Base-by-base conservation (phyloP, 2,329 filamentous ascomycete species). In the Xylariaceae sp. region DNA sequence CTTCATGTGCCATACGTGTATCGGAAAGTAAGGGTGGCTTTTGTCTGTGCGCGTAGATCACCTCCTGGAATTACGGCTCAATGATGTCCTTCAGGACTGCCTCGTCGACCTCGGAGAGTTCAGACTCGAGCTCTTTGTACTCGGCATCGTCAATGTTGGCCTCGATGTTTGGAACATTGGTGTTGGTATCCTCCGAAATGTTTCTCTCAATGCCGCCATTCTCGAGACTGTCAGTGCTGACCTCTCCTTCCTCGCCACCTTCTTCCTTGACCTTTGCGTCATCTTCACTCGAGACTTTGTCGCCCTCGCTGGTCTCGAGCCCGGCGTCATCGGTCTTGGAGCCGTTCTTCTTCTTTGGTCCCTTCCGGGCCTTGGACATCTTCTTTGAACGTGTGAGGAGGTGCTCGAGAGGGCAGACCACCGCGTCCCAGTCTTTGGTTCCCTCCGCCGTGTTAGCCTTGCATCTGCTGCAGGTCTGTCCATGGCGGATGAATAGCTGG, bases 361-460 rank as follows among this genome's bases (percentile, higher is more conserved):
- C 21, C 31, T 11, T 41, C 29, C 35, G 37, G 31, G 27, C 19
- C 13, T 34, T 46, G 28, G 44, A 18, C 43, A 41, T 27, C 44
- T 37, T 45, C 28, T 48, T 48, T 7, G 24, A 35, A 9, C 64
- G 59, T 29, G 60, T 50, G 12, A 70, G 50, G 5, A 70, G 55
- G n/a, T 62, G 53, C 43, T 70, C 67, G 1, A 70, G 51, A 2
- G 64, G 66, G 36, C 67, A 69, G 5, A 57, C 50, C 2, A 55
- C 73, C 12, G 77, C 64, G 3, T 78, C 68, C 81, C 83, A 87
- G 0, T 72, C 74, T 17, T 71, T 70, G 34, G 73, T 81, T 1
- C 71, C 71, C 47, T 74, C 66, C 0, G 74, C 73, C 0, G 81
- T 86, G 17, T 51, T 59, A 35, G 62, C 60, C 40, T 61, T 63